These are phyloP conservation scores for Jatropha podagrica DNA, from an alignment of 441 rosid species.

Conservation along the genomic window DNA sequence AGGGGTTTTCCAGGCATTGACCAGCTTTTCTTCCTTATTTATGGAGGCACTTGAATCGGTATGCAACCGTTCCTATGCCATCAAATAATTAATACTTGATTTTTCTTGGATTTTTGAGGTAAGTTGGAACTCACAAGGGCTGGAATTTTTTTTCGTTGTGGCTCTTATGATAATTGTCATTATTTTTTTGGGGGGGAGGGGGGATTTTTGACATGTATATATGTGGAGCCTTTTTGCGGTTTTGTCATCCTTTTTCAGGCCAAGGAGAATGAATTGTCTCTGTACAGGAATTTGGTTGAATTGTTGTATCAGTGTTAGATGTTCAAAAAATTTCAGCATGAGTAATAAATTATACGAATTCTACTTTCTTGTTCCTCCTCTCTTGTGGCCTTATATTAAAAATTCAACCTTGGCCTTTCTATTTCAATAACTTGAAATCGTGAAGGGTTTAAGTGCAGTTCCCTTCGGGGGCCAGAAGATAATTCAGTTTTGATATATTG, in stretches of 20 bases:
- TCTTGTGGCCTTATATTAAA: not conserved
- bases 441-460: not conserved
- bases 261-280: slow-evolving; percentile 15
- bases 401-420: not conserved
- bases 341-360: slow-evolving; percentile 34
- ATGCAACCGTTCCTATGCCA: slow-evolving; percentile 71
- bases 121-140: slow-evolving; percentile 26
- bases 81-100: slow-evolving; percentile 44
- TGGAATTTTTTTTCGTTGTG: slow-evolving; percentile 41
- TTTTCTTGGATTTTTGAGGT: slow-evolving; percentile 29
- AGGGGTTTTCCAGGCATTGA: slow-evolving; percentile 85
- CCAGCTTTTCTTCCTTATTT: slow-evolving; percentile 80
- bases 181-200: slow-evolving; percentile 13
- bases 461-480: not conserved
- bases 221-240: slow-evolving; percentile 26
- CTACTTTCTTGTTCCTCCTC: not conserved
- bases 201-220: slow-evolving; percentile 43
- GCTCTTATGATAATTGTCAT: slow-evolving; percentile 26
- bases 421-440: not conserved
- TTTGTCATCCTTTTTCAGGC: slow-evolving; percentile 10
- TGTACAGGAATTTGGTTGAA: slow-evolving; percentile 49
- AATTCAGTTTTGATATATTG: not conserved
- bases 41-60: slow-evolving; percentile 61
- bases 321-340: slow-evolving; percentile 25
- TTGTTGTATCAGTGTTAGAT: slow-evolving; percentile 27